These are phyloP conservation scores for Fusarium denticulatum DNA, from an alignment of 2,329 filamentous ascomycete species.

Conservation along the genomic window DNA sequence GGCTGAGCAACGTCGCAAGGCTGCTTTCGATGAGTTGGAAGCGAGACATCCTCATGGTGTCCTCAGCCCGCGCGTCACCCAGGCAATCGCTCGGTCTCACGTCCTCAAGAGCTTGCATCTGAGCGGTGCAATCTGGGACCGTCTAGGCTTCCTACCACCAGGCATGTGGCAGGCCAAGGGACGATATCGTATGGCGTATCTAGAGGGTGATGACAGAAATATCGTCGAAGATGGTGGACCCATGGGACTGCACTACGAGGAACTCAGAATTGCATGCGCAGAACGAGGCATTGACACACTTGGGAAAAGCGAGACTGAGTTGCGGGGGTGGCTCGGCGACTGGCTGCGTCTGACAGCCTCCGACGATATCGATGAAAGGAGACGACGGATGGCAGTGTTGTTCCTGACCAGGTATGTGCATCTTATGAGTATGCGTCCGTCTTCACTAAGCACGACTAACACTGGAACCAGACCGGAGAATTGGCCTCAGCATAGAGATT, in stretches of 20 bases:
- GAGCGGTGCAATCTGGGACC: constrained; percentile 61
- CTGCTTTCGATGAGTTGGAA: constrained; percentile 58
- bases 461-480: constrained; percentile 48
- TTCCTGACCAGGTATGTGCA: constrained; percentile 54
- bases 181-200: constrained; percentile 64
- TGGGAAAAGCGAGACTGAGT: constrained; percentile 65
- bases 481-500: constrained; percentile 54
- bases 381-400: constrained; percentile 52
- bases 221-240: constrained; percentile 70
- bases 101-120: constrained; percentile 57
- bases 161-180: constrained; percentile 65
- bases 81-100: constrained; percentile 48
- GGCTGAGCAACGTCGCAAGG: constrained; percentile 61
- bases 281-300: constrained; percentile 73
- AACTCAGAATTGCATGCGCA: constrained; percentile 75
- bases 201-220: constrained; percentile 77
- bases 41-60: constrained; percentile 49
- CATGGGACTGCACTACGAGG: constrained; percentile 65
- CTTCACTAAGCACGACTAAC: constrained; percentile 14
- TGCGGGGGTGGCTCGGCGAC: constrained; percentile 57
- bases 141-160: constrained; percentile 58
- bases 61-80: constrained; percentile 46
- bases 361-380: constrained; percentile 50
- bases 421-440: neutral
- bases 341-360: constrained; percentile 61